Evolutionary conservation across 371 early-diverging fungal species (phyloP), one percentile per base, ranked within the genome.

Genomic region (Funneliformis caledonium): DNA sequence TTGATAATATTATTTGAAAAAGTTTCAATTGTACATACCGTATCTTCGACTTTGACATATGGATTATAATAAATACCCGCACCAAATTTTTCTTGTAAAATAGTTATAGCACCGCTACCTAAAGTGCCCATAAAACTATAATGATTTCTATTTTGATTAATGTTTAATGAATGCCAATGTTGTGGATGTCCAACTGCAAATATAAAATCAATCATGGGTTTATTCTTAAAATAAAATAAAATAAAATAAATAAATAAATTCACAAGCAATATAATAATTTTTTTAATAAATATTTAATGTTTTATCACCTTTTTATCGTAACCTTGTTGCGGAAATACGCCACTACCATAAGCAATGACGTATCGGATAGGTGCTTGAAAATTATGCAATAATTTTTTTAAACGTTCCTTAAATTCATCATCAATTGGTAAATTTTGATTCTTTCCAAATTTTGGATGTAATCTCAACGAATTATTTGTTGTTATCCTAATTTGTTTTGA

Each of bases 11-110:
- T 42, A 45, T 9, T 8, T 26, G 45, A 47, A 37, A 14, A 11
- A 62, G 22, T 60, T 52, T 16, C 11, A 10, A 22, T 8, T 11
- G 16, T 60, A 72, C 89, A 81, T 89, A 93, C 94, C 91, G 93
- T 88, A 70, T 95, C 96, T 82, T 95, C 90, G 33, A 98, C 85
- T 72, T 93, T 88, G 42, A 97, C 93, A 85, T 94, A 94, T n/a
- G 99, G 94, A 84, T 98, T 98, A 86, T 93, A 99, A 86, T 97
- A 98, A 73, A 97, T 89, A 62, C 97, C 95, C 8, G 97, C 97
- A 60, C 97, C 97, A 80, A 95, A 83, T 67, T 91, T 89, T 19
- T 97, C 95, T 86, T 97, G 96, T 59, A 97, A 86, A 43, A 85
- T 80, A 1, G 94, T 82, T 12, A 98, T 92, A 0, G 93, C 89